Base-by-base conservation (phyloP, 2,329 filamentous ascomycete species). In the Fusarium robinianum region DNA sequence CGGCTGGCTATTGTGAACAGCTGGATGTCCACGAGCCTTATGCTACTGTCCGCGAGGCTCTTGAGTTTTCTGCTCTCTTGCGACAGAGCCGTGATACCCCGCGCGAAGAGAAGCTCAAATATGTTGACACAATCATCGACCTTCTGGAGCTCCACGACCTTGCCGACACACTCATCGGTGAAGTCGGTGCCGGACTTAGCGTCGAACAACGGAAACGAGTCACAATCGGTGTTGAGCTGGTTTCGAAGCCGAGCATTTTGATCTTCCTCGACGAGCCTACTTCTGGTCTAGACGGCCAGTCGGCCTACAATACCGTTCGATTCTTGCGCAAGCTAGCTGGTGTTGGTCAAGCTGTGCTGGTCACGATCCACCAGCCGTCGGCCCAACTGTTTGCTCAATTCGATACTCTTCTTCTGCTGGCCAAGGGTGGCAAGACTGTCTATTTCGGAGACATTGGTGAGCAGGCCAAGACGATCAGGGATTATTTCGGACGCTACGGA, bases 1-100 rank as follows among this genome's bases (percentile, higher is more conserved):
- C 87, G 54, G 87, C 86, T 0, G 88, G 87, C 21, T 91, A 91
- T 59, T 87, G 86, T 46, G 85, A 91, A 63, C 88, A 94, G 64
- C 83, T 90, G 49, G 88, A 94, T 69, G 76, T 92, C 2, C 88
- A 92, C 61, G 77, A 90, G 42, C 73, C 81, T 2, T 87, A 80
- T 0, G 78, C 84, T 1, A 92, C 88, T 0, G 87, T 91, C 4
- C 79, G 87, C 11, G 88, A 92, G 64, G 86, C 87, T 1, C 73
- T 92, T 5, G 78, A 80, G 43, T 91, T 92, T 62, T 87, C 82
- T 36, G 88, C 88, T 4, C 67, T 88, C 2, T 77, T 92, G 8
- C 80, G 88, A 39, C 88, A 92, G 62, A 82, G 81, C 17, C 80
- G 79, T 8, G 74, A 83, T 16, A 77, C 82, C 2, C 70, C 84